Base-by-base conservation (phyloP, 306 rosid species). In the Trifolium pratense region DNA sequence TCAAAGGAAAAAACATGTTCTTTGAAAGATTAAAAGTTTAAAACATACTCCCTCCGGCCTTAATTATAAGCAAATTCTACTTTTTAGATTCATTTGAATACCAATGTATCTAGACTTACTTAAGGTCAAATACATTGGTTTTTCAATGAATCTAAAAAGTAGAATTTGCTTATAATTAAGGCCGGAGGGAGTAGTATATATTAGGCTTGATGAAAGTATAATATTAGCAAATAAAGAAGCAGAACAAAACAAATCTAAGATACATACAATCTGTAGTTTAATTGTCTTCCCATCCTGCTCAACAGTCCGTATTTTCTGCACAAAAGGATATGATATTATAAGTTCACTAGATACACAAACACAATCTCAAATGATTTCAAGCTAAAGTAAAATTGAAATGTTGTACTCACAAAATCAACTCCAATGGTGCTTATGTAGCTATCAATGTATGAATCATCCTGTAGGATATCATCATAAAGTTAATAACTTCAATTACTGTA, bases 391-490 rank as follows among this genome's bases (percentile, higher is more conserved):
- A 45, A 1, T 46, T 49, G 68, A 2, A 37, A 71, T 13, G n/a
- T 32, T 68, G 63, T 73, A 84, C 98, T 89, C 86, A 94, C 98
- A 80, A 94, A 94, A 83, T 94, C 98, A 80, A 94, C 98, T 63
- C 98, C 98, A 7, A 94, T 94, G 68, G 98, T 94, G 91, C 98
- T 94, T 76, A 94, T 94, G 84, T 94, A 94, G 91, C 98, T 94
- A 37, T 94, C 98, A 75, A 94, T 80, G 85, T 94, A 94, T 9
- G 98, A 94, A 84, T 94, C 97, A 81, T 94, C 98, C 98, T 94
- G 82, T 49, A 80, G 65, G 16, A 70, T 10, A 63, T 21, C 68
- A 66, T 11, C 68, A 66, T 11, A n/a, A 78, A 49, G 75, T 13
- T 53, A 73, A 49, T 46, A 29, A 16, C 26, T 34, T 39, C 32